A percentile compares a stretch with the other conserved stretches of the same genome.
Evolutionary conservation across 768 basidiomycete species (phyloP).

Genomic region (Bullera alba): DNA sequence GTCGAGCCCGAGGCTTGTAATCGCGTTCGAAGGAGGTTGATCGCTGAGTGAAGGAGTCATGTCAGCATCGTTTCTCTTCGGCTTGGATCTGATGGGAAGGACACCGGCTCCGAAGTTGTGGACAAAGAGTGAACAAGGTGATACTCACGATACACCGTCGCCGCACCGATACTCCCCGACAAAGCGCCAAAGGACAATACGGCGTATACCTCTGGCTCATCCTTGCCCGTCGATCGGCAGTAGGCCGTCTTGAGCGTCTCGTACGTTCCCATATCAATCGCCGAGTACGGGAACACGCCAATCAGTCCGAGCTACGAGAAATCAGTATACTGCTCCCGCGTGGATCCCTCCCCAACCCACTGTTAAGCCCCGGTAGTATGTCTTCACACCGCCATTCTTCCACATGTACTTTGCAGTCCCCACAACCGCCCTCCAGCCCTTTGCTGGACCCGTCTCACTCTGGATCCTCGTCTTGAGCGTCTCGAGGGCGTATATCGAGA

Average conservation of each 20-base stretch:
- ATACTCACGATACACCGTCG: constrained; percentile 70
- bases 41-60: constrained; percentile 12
- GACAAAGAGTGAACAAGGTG: neutral
- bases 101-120: neutral
- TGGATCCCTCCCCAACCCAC: constrained; percentile 53
- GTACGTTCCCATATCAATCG: constrained; percentile 86
- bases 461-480: constrained; percentile 99
- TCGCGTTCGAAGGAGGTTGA: constrained; percentile 75
- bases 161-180: constrained; percentile 85
- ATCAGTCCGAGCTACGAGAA: constrained; percentile 71
- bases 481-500: constrained; percentile 86
- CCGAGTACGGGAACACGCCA: constrained; percentile 86
- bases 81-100: neutral
- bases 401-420: constrained; percentile 68
- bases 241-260: constrained; percentile 92
- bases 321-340: constrained; percentile 14
- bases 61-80: neutral
- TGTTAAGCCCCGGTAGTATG: constrained; percentile 83
- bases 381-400: constrained; percentile 66
- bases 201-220: constrained; percentile 83
- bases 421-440: constrained; percentile 49
- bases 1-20: constrained; percentile 93
- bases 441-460: constrained; percentile 59
- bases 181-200: constrained; percentile 84
- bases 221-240: constrained; percentile 71